Evolutionary conservation across 1,284 basidiomycete genomes (phyloP).

Genomic region (Ceratobasidium sp.): DNA sequence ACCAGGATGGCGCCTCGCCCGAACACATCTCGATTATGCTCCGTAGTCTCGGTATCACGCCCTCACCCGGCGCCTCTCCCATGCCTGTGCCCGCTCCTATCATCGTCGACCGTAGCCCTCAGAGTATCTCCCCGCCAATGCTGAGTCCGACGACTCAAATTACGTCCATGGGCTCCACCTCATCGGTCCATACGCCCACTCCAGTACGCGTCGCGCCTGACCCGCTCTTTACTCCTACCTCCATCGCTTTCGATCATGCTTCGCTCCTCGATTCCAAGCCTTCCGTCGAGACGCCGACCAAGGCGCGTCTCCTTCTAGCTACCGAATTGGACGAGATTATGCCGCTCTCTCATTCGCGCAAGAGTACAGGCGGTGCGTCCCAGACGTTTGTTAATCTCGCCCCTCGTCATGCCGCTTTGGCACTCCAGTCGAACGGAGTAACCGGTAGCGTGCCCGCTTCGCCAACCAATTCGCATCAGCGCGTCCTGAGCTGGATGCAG

Average conservation of each 20-base stretch:
- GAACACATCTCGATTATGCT: conserved; percentile 44
- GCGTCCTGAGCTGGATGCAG: conserved; percentile 43
- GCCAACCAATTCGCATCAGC: conserved; percentile 22
- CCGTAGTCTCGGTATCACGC: conserved; percentile 38
- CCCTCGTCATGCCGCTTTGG: conserved; percentile 15
- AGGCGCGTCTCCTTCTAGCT: conserved; percentile 12
- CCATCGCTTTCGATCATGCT: neutral
- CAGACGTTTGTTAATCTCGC: neutral
- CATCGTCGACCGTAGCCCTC: neutral
- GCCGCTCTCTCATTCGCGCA: conserved; percentile 12
- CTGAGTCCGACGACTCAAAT: conserved; percentile 40
- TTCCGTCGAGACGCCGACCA: conserved; percentile 14
- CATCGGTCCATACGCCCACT: conserved; percentile 32
- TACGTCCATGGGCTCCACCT: conserved; percentile 35
- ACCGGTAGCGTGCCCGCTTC: neutral
- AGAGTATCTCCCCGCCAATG: conserved; percentile 25
- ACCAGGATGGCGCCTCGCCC: conserved; percentile 18
- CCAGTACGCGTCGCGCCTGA: conserved; percentile 13
- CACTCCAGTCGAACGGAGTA: neutral
- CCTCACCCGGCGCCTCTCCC: conserved; percentile 8
- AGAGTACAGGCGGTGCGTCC: conserved; percentile 14
- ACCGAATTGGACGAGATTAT: conserved; percentile 6
- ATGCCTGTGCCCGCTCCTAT: neutral
- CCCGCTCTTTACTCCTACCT: conserved; percentile 9
- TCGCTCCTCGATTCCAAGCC: neutral